A percentile compares a stretch with the other conserved stretches of the same genome.
Evolutionary conservation across 140 eudicot genomes (phyloP).

Genomic region (Ambrosia hybrid): DNA sequence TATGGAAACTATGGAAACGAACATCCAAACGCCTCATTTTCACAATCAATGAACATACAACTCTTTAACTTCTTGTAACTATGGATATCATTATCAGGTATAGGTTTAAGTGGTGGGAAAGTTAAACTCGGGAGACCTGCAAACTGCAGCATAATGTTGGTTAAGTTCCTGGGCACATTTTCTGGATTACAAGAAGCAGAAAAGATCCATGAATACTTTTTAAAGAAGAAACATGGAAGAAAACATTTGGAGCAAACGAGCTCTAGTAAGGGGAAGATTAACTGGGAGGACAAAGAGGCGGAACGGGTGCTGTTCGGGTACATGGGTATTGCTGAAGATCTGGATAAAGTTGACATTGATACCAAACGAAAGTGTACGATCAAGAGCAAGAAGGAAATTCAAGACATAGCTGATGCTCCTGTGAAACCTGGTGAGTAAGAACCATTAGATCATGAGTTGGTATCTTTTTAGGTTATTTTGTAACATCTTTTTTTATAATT

Average conservation of each 20-base stretch:
- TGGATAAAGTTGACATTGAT: slow-evolving; percentile 61
- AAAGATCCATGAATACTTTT: slow-evolving; percentile 51
- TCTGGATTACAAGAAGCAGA: slow-evolving; percentile 63
- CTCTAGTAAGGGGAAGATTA: slow-evolving; percentile 30
- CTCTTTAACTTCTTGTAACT: background rate
- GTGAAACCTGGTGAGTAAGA: slow-evolving; percentile 45
- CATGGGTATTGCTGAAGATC: slow-evolving; percentile 67
- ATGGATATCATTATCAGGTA: slow-evolving; percentile 39
- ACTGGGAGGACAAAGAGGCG: slow-evolving; percentile 28
- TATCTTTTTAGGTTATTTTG: no score
- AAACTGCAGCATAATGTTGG: slow-evolving; percentile 50
- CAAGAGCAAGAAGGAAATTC: slow-evolving; percentile 71
- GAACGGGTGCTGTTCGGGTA: slow-evolving; percentile 53
- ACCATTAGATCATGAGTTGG: background rate
- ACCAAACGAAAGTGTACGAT: slow-evolving; percentile 57
- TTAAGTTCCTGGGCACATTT: slow-evolving; percentile 63
- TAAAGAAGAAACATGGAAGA: slow-evolving; percentile 55
- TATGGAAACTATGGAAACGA: no score
- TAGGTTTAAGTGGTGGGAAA: slow-evolving; percentile 56
- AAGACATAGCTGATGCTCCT: slow-evolving; percentile 64
- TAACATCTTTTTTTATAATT: background rate
- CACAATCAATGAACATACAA: background rate
- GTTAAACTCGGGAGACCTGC: slow-evolving; percentile 44
- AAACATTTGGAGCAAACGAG: slow-evolving; percentile 33
- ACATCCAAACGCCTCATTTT: background rate